phyloP scores from a whole-genome alignment of 495 filamentous ascomycete genomes.

The Penicillium chermesinum region DNA sequence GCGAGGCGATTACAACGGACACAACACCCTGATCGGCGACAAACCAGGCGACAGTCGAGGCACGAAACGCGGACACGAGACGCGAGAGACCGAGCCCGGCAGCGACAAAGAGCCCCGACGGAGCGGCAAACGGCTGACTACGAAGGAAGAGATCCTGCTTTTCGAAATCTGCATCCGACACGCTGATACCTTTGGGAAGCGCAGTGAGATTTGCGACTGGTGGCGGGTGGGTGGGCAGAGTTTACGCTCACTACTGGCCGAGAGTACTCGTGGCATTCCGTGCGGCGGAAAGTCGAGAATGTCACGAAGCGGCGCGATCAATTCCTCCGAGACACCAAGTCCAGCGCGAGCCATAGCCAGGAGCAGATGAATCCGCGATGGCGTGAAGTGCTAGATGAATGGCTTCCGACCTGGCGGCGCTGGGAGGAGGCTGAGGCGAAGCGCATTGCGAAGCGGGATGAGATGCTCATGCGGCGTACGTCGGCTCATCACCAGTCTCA shows the following conservation, averaged over 20 bases:
- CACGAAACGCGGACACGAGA: slow-evolving; percentile 13
- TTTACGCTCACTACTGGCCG: slow-evolving; percentile 37
- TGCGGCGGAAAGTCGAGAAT: slow-evolving; percentile 42
- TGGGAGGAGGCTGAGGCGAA: slow-evolving; percentile 37
- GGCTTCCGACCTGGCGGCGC: slow-evolving; percentile 42
- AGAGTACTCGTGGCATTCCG: slow-evolving; percentile 45
- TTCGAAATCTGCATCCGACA: slow-evolving; percentile 43
- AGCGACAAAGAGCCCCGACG: slow-evolving; percentile 30
- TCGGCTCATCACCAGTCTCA: neutral
- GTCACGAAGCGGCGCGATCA: slow-evolving; percentile 43
- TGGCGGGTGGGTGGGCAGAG: slow-evolving; percentile 39
- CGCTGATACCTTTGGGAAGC: slow-evolving; percentile 35
- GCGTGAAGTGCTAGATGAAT: slow-evolving; percentile 37
- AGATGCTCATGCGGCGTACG: slow-evolving; percentile 20
- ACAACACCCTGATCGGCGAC: neutral
- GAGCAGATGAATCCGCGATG: slow-evolving; percentile 39
- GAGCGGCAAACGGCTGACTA: slow-evolving; percentile 37
- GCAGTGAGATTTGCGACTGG: slow-evolving; percentile 46
- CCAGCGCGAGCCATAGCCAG: slow-evolving; percentile 9
- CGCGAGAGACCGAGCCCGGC: slow-evolving; percentile 6
- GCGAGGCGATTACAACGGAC: neutral
- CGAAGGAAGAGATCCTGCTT: slow-evolving; percentile 39
- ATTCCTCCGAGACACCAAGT: slow-evolving; percentile 36
- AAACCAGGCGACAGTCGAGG: slow-evolving; percentile 2
- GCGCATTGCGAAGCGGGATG: slow-evolving; percentile 40